A percentile compares a stretch with the other conserved stretches of the same genome.
Evolutionary conservation across 768 basidiomycete genomes (phyloP).

Genomic region (Exidia glandulosa): DNA sequence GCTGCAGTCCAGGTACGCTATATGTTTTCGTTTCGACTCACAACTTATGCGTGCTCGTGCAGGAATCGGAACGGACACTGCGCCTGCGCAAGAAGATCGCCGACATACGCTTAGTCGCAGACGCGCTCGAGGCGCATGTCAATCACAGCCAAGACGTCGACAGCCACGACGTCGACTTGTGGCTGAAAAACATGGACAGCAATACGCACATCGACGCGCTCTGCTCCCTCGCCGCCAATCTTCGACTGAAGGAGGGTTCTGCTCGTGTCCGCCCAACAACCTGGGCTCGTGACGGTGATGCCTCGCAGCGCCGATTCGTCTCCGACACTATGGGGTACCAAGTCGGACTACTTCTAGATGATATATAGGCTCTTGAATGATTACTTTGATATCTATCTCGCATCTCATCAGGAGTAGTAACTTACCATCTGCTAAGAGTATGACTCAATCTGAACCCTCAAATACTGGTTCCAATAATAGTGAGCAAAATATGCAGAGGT

Average conservation of each 20-base stretch:
- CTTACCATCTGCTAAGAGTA: no score
- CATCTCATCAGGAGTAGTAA: no score
- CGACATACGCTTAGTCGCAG: background rate
- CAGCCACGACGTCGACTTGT: constrained; percentile 4
- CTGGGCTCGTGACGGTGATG: constrained; percentile 5
- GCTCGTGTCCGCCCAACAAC: constrained; percentile 11
- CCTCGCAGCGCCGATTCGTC: no score
- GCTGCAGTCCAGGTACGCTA: background rate
- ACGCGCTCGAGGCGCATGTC: constrained; percentile 2
- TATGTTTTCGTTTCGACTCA: background rate
- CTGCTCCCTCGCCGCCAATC: constrained; percentile 10
- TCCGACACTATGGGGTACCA: no score
- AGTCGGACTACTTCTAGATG: no score
- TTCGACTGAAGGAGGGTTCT: constrained; percentile 9
- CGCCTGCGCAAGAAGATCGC: background rate
- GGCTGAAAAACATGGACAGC: constrained; percentile 6
- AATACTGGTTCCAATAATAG: no score
- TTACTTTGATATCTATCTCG: no score
- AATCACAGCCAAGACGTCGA: background rate
- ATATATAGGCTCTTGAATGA: no score
- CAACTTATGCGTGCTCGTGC: background rate
- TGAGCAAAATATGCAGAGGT: no score
- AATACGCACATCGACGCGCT: constrained; percentile 9
- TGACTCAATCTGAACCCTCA: no score
- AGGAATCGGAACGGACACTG: background rate